Conservation (phyloP, 1,284 basidiomycete species). For the Cutaneotrichosporon dermatis region DNA sequence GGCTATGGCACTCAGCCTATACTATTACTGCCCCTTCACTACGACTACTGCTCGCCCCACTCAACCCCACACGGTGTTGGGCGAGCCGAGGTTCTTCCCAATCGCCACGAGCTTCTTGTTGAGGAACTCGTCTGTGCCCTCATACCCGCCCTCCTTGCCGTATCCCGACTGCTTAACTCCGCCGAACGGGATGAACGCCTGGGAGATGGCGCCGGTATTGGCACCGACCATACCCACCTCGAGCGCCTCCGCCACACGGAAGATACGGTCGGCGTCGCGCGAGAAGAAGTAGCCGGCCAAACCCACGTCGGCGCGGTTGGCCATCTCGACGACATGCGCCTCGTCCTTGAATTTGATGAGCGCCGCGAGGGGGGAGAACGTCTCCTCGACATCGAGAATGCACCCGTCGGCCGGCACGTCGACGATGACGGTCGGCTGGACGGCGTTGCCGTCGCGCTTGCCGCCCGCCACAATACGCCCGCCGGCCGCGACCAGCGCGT, state of each 20-base stretch:
- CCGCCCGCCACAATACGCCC: constrained; percentile 87
- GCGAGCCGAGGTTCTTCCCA: constrained; percentile 18
- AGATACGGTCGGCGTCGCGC: constrained; percentile 80
- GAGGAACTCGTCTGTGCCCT: constrained; percentile 45
- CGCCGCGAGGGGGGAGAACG: constrained; percentile 69
- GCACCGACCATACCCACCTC: constrained; percentile 77
- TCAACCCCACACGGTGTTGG: neutral
- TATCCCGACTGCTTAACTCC: constrained; percentile 56
- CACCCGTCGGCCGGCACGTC: constrained; percentile 66
- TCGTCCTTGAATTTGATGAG: constrained; percentile 80
- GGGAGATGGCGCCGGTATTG: constrained; percentile 66
- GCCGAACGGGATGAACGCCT: constrained; percentile 84
- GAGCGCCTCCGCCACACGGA: constrained; percentile 94
- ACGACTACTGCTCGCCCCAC: neutral
- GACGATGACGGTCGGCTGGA: constrained; percentile 80
- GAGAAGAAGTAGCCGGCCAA: constrained; percentile 91
- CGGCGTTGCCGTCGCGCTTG: constrained; percentile 65
- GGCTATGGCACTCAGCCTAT: no score
- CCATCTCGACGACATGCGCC: constrained; percentile 79
- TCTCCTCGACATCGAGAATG: constrained; percentile 66
- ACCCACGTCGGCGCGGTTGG: constrained; percentile 80
- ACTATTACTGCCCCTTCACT: no score
- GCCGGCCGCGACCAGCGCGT: constrained; percentile 75
- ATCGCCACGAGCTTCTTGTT: constrained; percentile 41
- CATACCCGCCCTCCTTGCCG: constrained; percentile 41